Percentiles rank a stretch among this genome's conserved stretches.
These are phyloP conservation scores for Penicillium sp. DNA, from an alignment of 2,329 filamentous ascomycete species.

Conservation along the genomic window DNA sequence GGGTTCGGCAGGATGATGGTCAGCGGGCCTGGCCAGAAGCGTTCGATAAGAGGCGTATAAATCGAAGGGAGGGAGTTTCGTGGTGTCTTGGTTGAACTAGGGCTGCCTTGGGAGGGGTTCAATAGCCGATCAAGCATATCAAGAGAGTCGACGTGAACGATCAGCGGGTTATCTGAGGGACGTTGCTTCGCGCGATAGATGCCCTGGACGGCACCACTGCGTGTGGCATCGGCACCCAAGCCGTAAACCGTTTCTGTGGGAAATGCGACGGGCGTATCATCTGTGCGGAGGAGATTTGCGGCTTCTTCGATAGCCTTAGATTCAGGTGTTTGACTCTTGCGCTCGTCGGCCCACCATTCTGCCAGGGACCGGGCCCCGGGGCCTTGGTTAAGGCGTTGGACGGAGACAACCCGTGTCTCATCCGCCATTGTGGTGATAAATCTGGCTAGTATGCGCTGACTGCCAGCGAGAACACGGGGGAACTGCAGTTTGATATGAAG, in stretches of 20 bases:
- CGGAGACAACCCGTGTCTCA: constrained; percentile 38
- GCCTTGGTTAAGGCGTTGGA: constrained; percentile 38
- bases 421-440: constrained; percentile 21
- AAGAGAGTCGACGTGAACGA: constrained; percentile 84
- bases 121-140: constrained; percentile 70
- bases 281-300: constrained; percentile 63
- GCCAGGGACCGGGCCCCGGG: constrained; percentile 34
- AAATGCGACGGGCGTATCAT: constrained; percentile 81
- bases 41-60: constrained; percentile 74
- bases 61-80: constrained; percentile 62
- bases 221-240: constrained; percentile 91
- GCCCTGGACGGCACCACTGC: constrained; percentile 78
- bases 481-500: constrained; percentile 29
- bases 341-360: constrained; percentile 42
- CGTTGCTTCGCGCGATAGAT: constrained; percentile 90
- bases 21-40: constrained; percentile 92
- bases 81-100: constrained; percentile 31
- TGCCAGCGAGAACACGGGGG: constrained; percentile 30
- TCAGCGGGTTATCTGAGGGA: constrained; percentile 92
- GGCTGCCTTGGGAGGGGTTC: constrained; percentile 27
- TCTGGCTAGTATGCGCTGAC: constrained; percentile 30
- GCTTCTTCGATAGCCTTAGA: constrained; percentile 61
- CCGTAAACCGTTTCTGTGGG: constrained; percentile 98
- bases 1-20: constrained; percentile 86
- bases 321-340: constrained; percentile 43